Conservation (phyloP, 2,329 filamentous ascomycete genomes). For the Fusarium palustre region DNA sequence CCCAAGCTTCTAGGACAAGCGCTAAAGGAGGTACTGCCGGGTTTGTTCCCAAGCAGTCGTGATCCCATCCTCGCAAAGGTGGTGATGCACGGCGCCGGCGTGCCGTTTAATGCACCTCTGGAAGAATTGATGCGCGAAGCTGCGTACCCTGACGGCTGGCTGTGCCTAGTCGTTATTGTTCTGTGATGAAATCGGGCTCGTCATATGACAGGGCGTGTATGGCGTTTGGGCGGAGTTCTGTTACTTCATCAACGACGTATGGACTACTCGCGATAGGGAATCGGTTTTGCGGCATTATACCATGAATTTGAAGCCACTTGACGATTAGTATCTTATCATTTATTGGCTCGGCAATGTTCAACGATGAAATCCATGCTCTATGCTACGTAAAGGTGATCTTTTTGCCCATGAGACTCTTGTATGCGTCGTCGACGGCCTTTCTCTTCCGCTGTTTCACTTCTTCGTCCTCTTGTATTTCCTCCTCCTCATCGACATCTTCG, state of each 20-base stretch:
- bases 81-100: slow-evolving; percentile 84
- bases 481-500: slow-evolving; percentile 62
- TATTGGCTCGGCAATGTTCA: slow-evolving; percentile 1
- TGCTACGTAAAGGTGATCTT: slow-evolving; percentile 71
- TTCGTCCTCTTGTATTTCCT: slow-evolving; percentile 57
- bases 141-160: slow-evolving; percentile 92
- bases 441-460: slow-evolving; percentile 71
- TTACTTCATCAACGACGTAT: slow-evolving; percentile 5
- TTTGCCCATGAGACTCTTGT: slow-evolving; percentile 78
- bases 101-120: slow-evolving; percentile 83
- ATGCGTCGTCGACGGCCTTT: slow-evolving; percentile 83
- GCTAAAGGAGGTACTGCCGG: slow-evolving; percentile 79
- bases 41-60: slow-evolving; percentile 86
- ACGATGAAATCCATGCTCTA: background rate
- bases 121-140: slow-evolving; percentile 86
- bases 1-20: slow-evolving; percentile 76
- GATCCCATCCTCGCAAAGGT: slow-evolving; percentile 87
- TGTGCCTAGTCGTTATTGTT: slow-evolving; percentile 84
- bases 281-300: slow-evolving; percentile 1
- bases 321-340: background rate
- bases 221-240: slow-evolving; percentile 31
- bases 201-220: slow-evolving; percentile 20
- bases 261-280: slow-evolving; percentile 6
- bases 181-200: slow-evolving; percentile 55
- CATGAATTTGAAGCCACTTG: slow-evolving; percentile 1